Evolutionary conservation across 129 eudicot genomes (phyloP).

Genomic region (Cynara cardunculus): DNA sequence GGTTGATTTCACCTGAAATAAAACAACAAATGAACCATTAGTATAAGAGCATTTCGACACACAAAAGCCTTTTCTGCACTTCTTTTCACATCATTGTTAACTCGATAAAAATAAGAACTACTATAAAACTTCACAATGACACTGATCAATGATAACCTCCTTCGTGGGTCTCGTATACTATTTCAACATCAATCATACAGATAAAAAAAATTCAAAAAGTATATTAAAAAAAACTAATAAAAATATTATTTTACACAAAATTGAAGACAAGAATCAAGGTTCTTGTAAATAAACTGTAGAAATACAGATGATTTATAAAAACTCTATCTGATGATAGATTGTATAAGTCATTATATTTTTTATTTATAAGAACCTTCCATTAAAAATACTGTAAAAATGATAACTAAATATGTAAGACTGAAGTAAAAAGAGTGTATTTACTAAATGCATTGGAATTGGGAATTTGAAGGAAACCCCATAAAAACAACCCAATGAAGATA

Average conservation of each 20-base stretch:
- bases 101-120: background rate
- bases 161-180: too few species aligned
- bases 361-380: too few species aligned
- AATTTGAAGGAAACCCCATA: constrained; percentile 11
- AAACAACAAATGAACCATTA: background rate
- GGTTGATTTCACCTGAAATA: constrained; percentile 27
- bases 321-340: too few species aligned
- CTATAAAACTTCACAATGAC: background rate
- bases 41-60: background rate
- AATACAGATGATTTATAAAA: background rate
- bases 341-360: too few species aligned
- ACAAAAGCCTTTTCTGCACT: too few species aligned
- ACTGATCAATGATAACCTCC: background rate
- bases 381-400: too few species aligned
- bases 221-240: background rate
- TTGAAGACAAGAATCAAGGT: too few species aligned
- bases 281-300: too few species aligned
- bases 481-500: constrained; percentile 7
- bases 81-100: too few species aligned
- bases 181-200: too few species aligned
- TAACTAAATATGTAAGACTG: too few species aligned
- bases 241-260: too few species aligned
- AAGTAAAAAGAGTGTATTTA: constrained; percentile 14
- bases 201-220: background rate
- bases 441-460: constrained; percentile 25